Evolutionary conservation across 225 moss, liverwort and hornwort species (phyloP).

Genomic region (Ulota crispa): DNA sequence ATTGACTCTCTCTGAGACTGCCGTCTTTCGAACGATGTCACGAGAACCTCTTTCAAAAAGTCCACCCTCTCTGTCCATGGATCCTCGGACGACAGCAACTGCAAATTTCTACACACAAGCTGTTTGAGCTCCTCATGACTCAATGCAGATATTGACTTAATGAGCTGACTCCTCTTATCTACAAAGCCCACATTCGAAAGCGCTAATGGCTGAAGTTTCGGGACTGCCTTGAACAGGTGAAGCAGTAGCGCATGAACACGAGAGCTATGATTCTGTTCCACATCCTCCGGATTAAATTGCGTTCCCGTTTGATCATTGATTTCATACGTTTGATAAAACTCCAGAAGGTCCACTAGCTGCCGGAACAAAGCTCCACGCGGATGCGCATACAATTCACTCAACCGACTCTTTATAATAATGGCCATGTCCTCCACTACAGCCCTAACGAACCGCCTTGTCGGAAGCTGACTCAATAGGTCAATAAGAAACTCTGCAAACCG

Average conservation of each 20-base stretch:
- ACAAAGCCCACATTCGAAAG: constrained; percentile 83
- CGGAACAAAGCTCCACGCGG: constrained; percentile 75
- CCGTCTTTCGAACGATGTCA: constrained; percentile 80
- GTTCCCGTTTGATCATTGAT: constrained; percentile 90
- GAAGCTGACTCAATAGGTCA: constrained; percentile 94
- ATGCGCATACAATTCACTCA: constrained; percentile 85
- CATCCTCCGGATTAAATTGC: constrained; percentile 82
- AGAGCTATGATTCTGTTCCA: constrained; percentile 72
- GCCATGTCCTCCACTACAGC: constrained; percentile 87
- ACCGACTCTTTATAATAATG: constrained; percentile 82
- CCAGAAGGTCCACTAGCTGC: constrained; percentile 88
- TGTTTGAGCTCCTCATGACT: constrained; percentile 71
- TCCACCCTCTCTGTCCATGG: constrained; percentile 75
- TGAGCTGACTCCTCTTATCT: constrained; percentile 76
- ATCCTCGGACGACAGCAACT: constrained; percentile 67
- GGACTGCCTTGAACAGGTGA: constrained; percentile 72
- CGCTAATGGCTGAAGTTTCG: constrained; percentile 72
- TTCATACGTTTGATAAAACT: constrained; percentile 93
- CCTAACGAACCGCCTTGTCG: constrained; percentile 81
- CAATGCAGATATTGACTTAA: constrained; percentile 60
- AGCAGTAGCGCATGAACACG: constrained; percentile 82
- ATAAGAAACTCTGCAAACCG: constrained; percentile 96
- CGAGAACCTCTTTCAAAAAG: constrained; percentile 77
- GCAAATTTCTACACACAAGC: constrained; percentile 79
- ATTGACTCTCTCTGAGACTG: constrained; percentile 92